These are phyloP conservation scores for Trichosporon ovoides DNA, from an alignment of 1,284 basidiomycete genomes.

Conservation along the genomic window DNA sequence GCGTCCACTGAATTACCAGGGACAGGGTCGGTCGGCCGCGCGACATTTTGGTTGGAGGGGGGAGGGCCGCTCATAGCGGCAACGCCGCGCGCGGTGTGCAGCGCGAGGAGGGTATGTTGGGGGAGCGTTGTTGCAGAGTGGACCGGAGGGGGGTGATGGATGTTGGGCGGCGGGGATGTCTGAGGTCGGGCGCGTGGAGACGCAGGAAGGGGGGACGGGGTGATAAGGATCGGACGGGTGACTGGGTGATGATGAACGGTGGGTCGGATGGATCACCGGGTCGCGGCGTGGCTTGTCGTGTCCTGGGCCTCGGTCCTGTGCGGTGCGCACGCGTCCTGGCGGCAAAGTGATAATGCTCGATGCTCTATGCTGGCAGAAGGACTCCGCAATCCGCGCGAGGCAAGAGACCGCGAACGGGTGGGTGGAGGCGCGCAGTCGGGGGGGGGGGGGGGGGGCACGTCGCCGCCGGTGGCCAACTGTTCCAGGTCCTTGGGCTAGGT, in stretches of 20 bases:
- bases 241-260: background rate
- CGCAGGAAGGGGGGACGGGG: background rate
- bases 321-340: background rate
- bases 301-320: no score
- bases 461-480: background rate
- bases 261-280: background rate
- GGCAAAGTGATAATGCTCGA: background rate
- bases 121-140: background rate
- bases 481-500: background rate
- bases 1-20: conserved; percentile 2
- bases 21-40: conserved; percentile 1
- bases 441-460: no score
- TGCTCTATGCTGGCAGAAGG: background rate
- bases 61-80: conserved; percentile 1
- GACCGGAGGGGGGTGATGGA: background rate
- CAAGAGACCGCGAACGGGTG: no score
- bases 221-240: conserved; percentile 3
- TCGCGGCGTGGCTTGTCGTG: no score
- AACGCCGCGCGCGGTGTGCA: conserved; percentile 1
- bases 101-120: background rate
- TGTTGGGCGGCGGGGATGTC: background rate
- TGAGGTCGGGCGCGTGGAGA: background rate
- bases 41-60: background rate
- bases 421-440: no score
- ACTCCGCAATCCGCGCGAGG: no score